Base-by-base conservation (phyloP, 768 basidiomycete species). In the Lactifluus rugatus region DNA sequence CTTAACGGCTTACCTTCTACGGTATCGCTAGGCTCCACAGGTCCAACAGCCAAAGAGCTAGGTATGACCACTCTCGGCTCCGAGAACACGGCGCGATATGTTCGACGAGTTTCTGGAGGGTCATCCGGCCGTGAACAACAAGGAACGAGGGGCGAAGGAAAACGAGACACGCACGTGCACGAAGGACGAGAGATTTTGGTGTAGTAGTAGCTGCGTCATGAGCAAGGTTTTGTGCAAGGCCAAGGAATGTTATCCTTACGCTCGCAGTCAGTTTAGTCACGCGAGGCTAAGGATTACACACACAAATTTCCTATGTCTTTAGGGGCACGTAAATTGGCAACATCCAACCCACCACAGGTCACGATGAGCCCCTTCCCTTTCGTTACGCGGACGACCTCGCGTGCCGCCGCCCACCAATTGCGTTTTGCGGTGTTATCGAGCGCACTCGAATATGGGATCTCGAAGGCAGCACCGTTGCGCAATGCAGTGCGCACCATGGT, bases 381-480 rank as follows among this genome's bases (percentile, higher is more conserved):
- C 2, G 89, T 85, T 1, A 90, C 89, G 1, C 91, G 77, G 17
- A 82, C 76, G 2, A 93, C 74, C 70, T 94, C 91, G 34, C 84
- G 74, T 11, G 88, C 81, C 0, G 81, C 76, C 0, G 86, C 82
- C 91, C 91, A 89, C 90, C 89, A 89, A 62, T 91, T 89, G 41
- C 87, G 73, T 71, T 87, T 88, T 4, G 81, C 79, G 9, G 69
- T 70, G 2, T 75, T 66, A 0, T 81, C 83, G 31, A 93, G 70
- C 0, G 87, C 85, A 14, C 87, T 86, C 0, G 81, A 82, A 60
- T 92, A 93, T 62, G 76, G 78, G 47, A 93, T 79, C 70, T 93
- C 91, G 65, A 94, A 92, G 0, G 84, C 84, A 0, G 84, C 85
- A 9, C 91, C 91, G 61, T 89, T 89, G 63, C 84, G 85, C 25